Evolutionary conservation across 129 eudicot species (phyloP).

Genomic region (Flaveria trinervia): DNA sequence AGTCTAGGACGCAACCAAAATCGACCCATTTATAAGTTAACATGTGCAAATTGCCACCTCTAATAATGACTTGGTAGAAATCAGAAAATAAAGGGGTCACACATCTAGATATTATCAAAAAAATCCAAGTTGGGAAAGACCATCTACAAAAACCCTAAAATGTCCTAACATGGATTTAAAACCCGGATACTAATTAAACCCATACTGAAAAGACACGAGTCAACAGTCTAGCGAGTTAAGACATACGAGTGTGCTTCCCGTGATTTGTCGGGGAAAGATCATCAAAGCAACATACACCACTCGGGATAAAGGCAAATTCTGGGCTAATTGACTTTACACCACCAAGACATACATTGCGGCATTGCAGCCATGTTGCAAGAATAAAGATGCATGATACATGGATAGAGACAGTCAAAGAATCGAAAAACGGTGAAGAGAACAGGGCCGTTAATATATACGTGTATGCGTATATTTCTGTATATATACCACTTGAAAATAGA

Average conservation of each 20-base stretch:
- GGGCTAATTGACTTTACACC: conserved; percentile 1
- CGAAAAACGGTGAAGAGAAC: not conserved
- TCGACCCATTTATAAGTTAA: not conserved
- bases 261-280: conserved; percentile 12
- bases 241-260: conserved; percentile 1
- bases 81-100: not conserved
- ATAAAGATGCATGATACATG: conserved; percentile 11
- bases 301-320: conserved; percentile 15
- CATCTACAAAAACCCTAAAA: conserved; percentile 1
- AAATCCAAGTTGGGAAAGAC: not conserved
- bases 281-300: conserved; percentile 1
- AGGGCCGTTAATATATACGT: not conserved
- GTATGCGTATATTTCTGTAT: not conserved
- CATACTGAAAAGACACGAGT: not conserved
- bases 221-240: not conserved
- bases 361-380: conserved; percentile 3
- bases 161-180: not conserved
- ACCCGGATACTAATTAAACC: not conserved
- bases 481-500: not conserved
- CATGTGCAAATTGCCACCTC: not conserved
- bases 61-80: not conserved
- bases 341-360: not conserved
- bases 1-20: not conserved
- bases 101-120: not conserved
- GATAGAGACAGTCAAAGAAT: not conserved